Evolutionary conservation across 225 moss, liverwort and hornwort genomes (phyloP).

Genomic region (Sphagnum tenellum): DNA sequence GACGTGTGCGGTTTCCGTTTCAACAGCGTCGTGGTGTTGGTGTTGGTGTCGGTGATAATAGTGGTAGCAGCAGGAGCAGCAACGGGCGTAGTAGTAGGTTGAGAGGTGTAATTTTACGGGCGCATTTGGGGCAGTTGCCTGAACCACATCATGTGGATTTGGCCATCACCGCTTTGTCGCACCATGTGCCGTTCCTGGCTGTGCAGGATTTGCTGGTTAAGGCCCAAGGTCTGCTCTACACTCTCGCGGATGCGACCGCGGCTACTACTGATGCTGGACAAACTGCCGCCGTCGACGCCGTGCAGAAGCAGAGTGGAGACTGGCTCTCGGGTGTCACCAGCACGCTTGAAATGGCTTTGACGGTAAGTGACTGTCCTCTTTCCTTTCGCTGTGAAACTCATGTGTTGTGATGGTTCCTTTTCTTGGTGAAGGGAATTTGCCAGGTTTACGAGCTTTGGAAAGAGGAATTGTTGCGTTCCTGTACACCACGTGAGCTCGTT

Average conservation of each 20-base stretch:
- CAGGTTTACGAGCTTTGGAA: too few relatives aligned
- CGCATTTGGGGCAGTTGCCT: conserved; percentile 35
- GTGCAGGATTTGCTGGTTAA: conserved; percentile 33
- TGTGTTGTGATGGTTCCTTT: too few relatives aligned
- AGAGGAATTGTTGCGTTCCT: too few relatives aligned
- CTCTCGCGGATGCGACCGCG: conserved; percentile 71
- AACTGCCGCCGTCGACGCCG: conserved; percentile 36
- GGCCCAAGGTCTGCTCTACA: conserved; percentile 57
- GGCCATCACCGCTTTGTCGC: conserved; percentile 31
- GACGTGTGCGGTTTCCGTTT: too few relatives aligned
- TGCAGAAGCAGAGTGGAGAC: conserved; percentile 58
- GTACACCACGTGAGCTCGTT: too few relatives aligned
- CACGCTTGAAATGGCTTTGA: conserved; percentile 59
- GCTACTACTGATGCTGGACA: conserved; percentile 5
- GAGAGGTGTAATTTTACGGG: too few relatives aligned
- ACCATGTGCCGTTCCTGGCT: conserved; percentile 21
- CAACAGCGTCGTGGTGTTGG: too few relatives aligned
- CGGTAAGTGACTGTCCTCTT: conserved; percentile 15
- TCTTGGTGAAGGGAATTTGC: too few relatives aligned
- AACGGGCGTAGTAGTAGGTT: too few relatives aligned
- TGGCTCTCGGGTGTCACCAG: conserved; percentile 93
- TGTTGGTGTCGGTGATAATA: too few relatives aligned
- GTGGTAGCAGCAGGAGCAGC: too few relatives aligned
- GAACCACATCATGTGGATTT: conserved; percentile 44
- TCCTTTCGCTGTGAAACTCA: too few relatives aligned